These are phyloP conservation scores for Cantharellus cinnabarinus DNA, from an alignment of 768 basidiomycete species.

Conservation along the genomic window DNA sequence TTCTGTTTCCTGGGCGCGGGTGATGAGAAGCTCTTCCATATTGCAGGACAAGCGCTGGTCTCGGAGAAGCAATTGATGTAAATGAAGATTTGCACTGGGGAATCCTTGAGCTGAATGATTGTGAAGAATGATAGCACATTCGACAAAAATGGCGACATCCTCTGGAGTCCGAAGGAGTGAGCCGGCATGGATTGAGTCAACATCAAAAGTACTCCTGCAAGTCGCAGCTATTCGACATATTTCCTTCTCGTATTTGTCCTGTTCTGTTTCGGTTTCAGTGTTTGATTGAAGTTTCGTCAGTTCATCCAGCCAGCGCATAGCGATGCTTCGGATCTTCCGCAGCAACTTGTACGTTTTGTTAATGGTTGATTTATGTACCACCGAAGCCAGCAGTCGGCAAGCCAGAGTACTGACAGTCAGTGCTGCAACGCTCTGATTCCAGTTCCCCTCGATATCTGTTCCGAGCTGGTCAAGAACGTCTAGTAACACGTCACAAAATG, in stretches of 20 bases:
- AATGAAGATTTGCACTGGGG: background rate
- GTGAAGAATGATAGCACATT: constrained; percentile 17
- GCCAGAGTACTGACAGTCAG: background rate
- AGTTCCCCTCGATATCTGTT: constrained; percentile 4
- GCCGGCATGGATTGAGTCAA: constrained; percentile 11
- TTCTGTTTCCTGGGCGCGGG: background rate
- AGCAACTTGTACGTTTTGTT: constrained; percentile 14
- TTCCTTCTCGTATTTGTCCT: constrained; percentile 10
- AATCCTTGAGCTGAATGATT: constrained; percentile 6
- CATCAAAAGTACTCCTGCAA: constrained; percentile 24
- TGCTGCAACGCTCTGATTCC: background rate
- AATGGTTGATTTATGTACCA: constrained; percentile 6
- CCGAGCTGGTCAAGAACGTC: constrained; percentile 11
- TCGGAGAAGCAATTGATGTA: background rate
- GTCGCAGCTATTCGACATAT: constrained; percentile 20
- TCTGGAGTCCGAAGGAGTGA: constrained; percentile 11
- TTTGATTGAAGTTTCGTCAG: constrained; percentile 13
- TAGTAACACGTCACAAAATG: constrained; percentile 16
- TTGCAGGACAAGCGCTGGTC: background rate
- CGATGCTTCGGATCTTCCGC: constrained; percentile 15
- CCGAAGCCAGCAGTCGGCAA: background rate
- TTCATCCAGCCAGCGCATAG: constrained; percentile 20
- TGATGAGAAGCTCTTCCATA: background rate
- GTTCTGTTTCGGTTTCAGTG: constrained; percentile 6
- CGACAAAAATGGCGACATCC: constrained; percentile 16